phyloP scores from a whole-genome alignment of 1,284 basidiomycete species.

The Trametes polyzona region DNA sequence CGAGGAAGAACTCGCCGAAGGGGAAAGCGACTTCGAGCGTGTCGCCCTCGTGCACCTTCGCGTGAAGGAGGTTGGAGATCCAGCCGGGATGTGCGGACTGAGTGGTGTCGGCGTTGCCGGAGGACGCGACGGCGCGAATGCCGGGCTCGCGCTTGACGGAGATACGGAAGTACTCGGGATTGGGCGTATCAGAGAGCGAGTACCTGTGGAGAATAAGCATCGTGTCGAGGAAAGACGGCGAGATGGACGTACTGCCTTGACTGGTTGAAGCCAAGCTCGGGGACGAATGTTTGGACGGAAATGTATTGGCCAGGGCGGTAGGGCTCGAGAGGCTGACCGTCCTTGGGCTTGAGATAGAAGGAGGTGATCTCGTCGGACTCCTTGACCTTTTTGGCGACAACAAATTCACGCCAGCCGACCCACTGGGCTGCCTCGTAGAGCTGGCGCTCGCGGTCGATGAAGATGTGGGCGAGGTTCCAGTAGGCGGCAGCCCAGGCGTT shows the following conservation, averaged over 20 bases:
- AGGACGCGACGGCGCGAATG: slow-evolving; percentile 1
- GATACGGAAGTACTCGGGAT: slow-evolving; percentile 30
- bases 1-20: slow-evolving; percentile 36
- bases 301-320: slow-evolving; percentile 33
- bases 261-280: slow-evolving; percentile 14
- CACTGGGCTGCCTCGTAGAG: slow-evolving; percentile 30
- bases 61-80: slow-evolving; percentile 33
- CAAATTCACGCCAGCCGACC: slow-evolving; percentile 32
- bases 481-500: slow-evolving; percentile 33
- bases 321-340: slow-evolving; percentile 24
- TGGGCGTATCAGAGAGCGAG: slow-evolving; percentile 31
- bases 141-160: slow-evolving; percentile 31
- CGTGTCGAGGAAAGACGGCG: too few relatives aligned
- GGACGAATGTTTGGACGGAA: slow-evolving; percentile 20
- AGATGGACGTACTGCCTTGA: slow-evolving; percentile 25
- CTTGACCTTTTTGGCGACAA: slow-evolving; percentile 26
- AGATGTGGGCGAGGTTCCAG: slow-evolving; percentile 33
- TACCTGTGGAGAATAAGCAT: slow-evolving; percentile 12
- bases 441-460: slow-evolving; percentile 31
- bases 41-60: slow-evolving; percentile 28
- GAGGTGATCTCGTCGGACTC: slow-evolving; percentile 33
- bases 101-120: slow-evolving; percentile 8
- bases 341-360: slow-evolving; percentile 33
- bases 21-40: slow-evolving; percentile 28
- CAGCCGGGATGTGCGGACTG: slow-evolving; percentile 27